These are phyloP conservation scores for Pseudogymnoascus sp. DNA, from an alignment of 2,329 filamentous ascomycete species.

Conservation along the genomic window DNA sequence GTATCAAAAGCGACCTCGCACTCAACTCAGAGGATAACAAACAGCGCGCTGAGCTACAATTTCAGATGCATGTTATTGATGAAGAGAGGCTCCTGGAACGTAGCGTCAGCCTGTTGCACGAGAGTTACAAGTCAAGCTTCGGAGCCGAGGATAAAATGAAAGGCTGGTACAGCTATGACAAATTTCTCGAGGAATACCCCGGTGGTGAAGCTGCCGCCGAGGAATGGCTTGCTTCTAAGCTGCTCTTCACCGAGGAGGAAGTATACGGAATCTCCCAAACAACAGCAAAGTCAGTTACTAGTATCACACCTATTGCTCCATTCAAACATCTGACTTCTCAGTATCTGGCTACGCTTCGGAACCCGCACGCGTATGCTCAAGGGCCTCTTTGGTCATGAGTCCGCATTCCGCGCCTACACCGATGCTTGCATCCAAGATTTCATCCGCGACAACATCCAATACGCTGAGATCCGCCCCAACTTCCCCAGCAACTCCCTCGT, in stretches of 20 bases:
- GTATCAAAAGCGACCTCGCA: conserved; percentile 53
- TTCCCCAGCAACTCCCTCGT: conserved; percentile 59
- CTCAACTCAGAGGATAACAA: conserved; percentile 30
- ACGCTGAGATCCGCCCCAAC: conserved; percentile 63
- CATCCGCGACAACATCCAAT: conserved; percentile 57
- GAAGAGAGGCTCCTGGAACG: neutral
- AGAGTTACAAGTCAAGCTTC: neutral
- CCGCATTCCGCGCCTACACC: conserved; percentile 54
- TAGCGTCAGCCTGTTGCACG: conserved; percentile 8
- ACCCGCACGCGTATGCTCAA: conserved; percentile 64
- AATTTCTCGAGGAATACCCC: conserved; percentile 34
- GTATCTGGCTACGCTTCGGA: conserved; percentile 56
- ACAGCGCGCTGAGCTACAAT: conserved; percentile 48
- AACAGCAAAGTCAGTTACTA: conserved; percentile 41
- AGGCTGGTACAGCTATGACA: conserved; percentile 37
- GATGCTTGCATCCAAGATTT: conserved; percentile 51
- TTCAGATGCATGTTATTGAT: conserved; percentile 40
- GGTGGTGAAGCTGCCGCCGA: conserved; percentile 30
- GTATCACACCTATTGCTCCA: neutral
- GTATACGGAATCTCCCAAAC: conserved; percentile 43
- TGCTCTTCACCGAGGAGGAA: conserved; percentile 54
- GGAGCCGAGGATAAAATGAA: conserved; percentile 35
- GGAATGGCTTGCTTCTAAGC: conserved; percentile 53
- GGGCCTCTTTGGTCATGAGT: conserved; percentile 59
- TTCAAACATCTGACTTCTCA: conserved; percentile 22